Evolutionary conservation across 1,139 yeast genomes (phyloP), one percentile per base, ranked within the genome.

Genomic region (Dujonia santamariae): DNA sequence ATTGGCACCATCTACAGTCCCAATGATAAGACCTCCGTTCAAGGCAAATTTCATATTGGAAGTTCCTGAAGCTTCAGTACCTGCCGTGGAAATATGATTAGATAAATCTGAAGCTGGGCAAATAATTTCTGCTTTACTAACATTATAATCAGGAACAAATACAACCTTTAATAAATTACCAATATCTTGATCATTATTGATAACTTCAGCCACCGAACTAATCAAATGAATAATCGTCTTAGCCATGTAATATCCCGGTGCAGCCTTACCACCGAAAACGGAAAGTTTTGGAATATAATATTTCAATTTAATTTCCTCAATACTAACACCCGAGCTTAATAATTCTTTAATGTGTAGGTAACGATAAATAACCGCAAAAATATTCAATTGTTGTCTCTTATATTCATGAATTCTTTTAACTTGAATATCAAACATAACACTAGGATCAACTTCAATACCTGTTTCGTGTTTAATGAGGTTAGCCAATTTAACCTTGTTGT

Each of bases 1-100:
- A 54, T 88, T 90, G 43, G 97, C 97, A 55, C 97, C 97, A 56
- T 90, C 97, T 46, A 90, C 96, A 13, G 97, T 88, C 55, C 97
- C 97, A 49, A 88, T 82, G 47, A 88, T 85, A 46, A 90, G 73
- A 35, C 97, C 97, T 61, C 96, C 97, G 54, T 87, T 88, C 61
- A 88, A 67, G 20, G 88, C 96, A 56, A 88, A 88, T 66, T 88
- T 90, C 97, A 88, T 88, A 67, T 88, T 88, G 31, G 95, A 85
- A 30, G 97, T 88, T 57, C 97, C 97, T 1, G 95, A 84, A 18
- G 96, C 97, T 60, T 88, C 97, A 17, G 97, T 88, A 50, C 97
- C 97, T 8, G 97, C 97, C 32, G 97, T 88, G n/a, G 96, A 87
- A 47, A 88, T 90, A 63, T 88, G 97, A 62, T 88, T 94, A 32